Evolutionary conservation across 176 grass and related monocot genomes (phyloP).

Genomic region (Ampelocalamus luodianensis): DNA sequence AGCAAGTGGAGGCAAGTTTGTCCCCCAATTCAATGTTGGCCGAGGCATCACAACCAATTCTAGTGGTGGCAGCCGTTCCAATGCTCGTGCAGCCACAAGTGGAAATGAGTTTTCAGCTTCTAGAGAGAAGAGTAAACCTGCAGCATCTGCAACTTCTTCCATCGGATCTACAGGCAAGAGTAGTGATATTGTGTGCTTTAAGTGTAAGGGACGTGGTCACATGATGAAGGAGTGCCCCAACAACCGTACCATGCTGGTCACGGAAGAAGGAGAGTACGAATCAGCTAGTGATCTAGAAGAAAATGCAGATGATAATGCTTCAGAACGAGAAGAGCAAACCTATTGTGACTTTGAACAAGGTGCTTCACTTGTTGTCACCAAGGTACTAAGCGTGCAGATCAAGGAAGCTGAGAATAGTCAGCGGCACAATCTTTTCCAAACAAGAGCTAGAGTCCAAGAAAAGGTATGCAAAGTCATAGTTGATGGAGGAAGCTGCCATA

Average conservation of each 20-base stretch:
- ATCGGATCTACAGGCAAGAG: background rate
- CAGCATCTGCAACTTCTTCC: background rate
- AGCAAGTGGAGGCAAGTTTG: background rate
- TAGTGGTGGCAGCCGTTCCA: background rate
- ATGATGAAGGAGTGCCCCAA: background rate
- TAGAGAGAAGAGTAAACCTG: background rate
- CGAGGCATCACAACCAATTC: background rate
- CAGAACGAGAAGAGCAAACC: background rate
- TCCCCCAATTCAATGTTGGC: background rate
- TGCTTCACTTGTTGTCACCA: background rate
- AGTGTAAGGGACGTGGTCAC: background rate
- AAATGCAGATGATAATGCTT: background rate
- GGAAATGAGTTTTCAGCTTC: background rate
- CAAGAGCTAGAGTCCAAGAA: background rate
- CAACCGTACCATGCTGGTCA: background rate
- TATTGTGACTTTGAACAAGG: background rate
- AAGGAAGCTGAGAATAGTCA: background rate
- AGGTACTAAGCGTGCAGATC: background rate
- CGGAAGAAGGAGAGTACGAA: background rate
- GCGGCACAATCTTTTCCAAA: background rate
- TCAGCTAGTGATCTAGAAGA: background rate
- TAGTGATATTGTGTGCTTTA: background rate
- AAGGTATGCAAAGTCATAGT: background rate
- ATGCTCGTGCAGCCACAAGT: background rate
- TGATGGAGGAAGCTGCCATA: too few species aligned